These are phyloP conservation scores for Pouteria campechiana DNA, from an alignment of 179 eudicot genomes.

Conservation along the genomic window DNA sequence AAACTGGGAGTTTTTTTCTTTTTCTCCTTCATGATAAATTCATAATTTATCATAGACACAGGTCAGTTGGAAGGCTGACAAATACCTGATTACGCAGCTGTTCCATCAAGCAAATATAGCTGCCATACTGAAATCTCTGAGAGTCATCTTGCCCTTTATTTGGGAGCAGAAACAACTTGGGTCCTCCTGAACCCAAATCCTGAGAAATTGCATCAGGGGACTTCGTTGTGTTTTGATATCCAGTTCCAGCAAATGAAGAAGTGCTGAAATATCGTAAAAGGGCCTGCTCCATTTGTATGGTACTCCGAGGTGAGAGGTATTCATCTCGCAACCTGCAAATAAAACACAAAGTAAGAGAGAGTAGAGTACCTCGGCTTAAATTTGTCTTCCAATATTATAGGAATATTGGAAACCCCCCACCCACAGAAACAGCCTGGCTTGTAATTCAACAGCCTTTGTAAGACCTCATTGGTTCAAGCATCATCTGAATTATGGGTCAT, in stretches of 20 bases:
- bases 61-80: neutral
- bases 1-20: no score
- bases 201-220: constrained; percentile 5
- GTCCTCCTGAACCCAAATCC: constrained; percentile 16
- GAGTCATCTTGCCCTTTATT: constrained; percentile 29
- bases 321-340: constrained; percentile 53
- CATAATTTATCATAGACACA: no score
- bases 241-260: constrained; percentile 42
- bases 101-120: constrained; percentile 41
- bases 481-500: no score
- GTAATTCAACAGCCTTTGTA: no score
- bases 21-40: no score
- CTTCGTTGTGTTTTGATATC: constrained; percentile 14
- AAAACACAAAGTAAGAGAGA: no score
- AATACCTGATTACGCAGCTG: constrained; percentile 64
- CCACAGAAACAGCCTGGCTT: no score
- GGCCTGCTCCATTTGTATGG: constrained; percentile 34
- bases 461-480: no score
- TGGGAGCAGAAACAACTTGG: constrained; percentile 49
- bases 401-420: no score
- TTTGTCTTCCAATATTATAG: no score
- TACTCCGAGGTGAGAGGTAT: constrained; percentile 37
- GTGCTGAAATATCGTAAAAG: constrained; percentile 47
- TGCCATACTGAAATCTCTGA: constrained; percentile 29
- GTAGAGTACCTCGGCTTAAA: no score